phyloP scores from a whole-genome alignment of 768 basidiomycete genomes.

The Megacollybia marginata region DNA sequence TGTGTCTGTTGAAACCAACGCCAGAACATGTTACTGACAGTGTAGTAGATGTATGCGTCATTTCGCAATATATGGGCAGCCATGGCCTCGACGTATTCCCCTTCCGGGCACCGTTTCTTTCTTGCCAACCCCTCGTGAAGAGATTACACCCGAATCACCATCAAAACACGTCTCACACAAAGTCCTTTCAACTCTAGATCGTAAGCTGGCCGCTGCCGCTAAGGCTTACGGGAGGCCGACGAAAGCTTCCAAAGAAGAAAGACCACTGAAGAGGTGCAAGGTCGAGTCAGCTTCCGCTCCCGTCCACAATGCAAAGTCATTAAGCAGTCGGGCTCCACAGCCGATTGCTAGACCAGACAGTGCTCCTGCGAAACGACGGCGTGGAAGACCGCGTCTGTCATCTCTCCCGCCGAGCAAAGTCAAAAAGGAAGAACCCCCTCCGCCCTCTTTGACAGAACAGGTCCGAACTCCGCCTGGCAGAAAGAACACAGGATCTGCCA shows the following conservation, averaged over 20 bases:
- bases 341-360: neutral
- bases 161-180: conserved; percentile 46
- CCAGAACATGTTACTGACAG: neutral
- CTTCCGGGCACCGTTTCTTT: conserved; percentile 36
- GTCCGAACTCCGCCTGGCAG: neutral
- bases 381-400: neutral
- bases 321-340: neutral
- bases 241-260: neutral
- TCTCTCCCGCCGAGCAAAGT: neutral
- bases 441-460: neutral
- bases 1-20: conserved; percentile 25
- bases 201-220: conserved; percentile 42
- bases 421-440: neutral
- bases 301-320: neutral
- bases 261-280: neutral
- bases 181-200: conserved; percentile 41
- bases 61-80: conserved; percentile 62
- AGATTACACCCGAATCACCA: conserved; percentile 35
- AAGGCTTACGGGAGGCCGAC: conserved; percentile 9
- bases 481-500: neutral
- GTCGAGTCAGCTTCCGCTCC: neutral
- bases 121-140: conserved; percentile 43
- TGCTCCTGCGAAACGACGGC: neutral
- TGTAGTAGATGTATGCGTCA: conserved; percentile 66
- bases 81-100: conserved; percentile 63